Evolutionary conservation across 495 filamentous ascomycete species (phyloP), one percentile per base, ranked within the genome.

Genomic region (Clavariopsis aquatica): DNA sequence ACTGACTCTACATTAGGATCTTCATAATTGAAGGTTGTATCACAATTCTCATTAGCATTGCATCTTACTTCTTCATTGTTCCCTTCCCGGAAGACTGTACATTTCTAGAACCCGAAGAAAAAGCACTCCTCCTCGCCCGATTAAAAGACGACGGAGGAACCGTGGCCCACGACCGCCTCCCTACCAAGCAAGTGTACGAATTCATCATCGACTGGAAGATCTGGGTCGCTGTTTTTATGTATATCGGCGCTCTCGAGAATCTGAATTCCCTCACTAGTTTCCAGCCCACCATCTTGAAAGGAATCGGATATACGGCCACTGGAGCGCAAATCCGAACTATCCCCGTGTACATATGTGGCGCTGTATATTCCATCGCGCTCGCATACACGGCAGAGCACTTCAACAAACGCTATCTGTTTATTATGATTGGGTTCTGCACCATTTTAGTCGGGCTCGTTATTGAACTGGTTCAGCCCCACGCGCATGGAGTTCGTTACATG

Each of bases 291-390:
- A 87, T 66, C 31, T 36, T 66, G 9, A 43, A 51, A 34, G 63
- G 63, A 36, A 24, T 66, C 45, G 63, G 63, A 1, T 89, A 88
- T 64, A 79, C 77, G 2, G 80, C 83, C 1, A 84, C 84, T n/a
- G 81, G 78, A 2, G 86, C 87, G 0, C 87, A 89, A 67, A 79
- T 90, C 0, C 81, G 90, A 66, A 90, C 87, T 0, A 83, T 89
- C 1, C 87, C 87, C 1, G 85, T 89, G 31, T 84, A 83, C 57
- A 79, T 87, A 53, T 79, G 78, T 0, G 85, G 85, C 0, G 82
- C 84, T 9, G 73, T 83, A 13, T 72, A 88, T 13, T 80, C 86
- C n/a, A 77, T 89, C 15, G 56, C 78, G 10, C 77, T 81, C 27
- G 86, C 83, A 4, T 87, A 78, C 58, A 57, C 82, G 54, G 85